Percentiles rank a stretch among this genome's conserved stretches.
Evolutionary conservation across 2,329 filamentous ascomycete genomes (phyloP).

Genomic region (Aspergillus fructus): DNA sequence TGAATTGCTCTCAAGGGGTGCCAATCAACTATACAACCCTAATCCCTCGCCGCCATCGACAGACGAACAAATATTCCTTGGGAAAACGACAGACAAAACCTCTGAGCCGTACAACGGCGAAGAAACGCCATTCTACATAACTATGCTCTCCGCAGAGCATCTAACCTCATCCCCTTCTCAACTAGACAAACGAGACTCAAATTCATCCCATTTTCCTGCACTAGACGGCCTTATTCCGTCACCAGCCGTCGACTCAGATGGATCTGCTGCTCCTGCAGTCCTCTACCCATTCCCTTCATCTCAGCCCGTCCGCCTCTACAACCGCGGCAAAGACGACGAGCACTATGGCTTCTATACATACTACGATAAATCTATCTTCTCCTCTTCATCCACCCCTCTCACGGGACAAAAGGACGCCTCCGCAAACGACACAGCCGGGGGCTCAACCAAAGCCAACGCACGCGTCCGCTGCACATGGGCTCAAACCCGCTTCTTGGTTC

Average conservation of each 20-base stretch:
- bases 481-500: constrained; percentile 60
- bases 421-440: constrained; percentile 47
- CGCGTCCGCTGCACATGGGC: constrained; percentile 57
- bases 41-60: constrained; percentile 51
- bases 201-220: constrained; percentile 38
- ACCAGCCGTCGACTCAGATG: constrained; percentile 64
- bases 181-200: constrained; percentile 21
- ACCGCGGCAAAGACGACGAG: constrained; percentile 75
- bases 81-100: constrained; percentile 79
- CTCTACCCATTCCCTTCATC: constrained; percentile 67
- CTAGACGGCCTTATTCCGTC: constrained; percentile 60
- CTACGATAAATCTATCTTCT: constrained; percentile 82
- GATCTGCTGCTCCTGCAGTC: constrained; percentile 68
- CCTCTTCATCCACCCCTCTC: constrained; percentile 58
- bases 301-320: constrained; percentile 82
- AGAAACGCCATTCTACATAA: constrained; percentile 84
- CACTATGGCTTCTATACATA: constrained; percentile 95
- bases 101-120: constrained; percentile 75
- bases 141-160: constrained; percentile 52
- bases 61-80: constrained; percentile 75
- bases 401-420: constrained; percentile 43
- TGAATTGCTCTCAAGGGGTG: constrained; percentile 24
- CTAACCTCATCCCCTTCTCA: constrained; percentile 41
- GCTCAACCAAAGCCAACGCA: constrained; percentile 47
- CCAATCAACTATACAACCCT: constrained; percentile 40